phyloP scores from a whole-genome alignment of 2,329 filamentous ascomycete species.

The Penicillium janthinellum region DNA sequence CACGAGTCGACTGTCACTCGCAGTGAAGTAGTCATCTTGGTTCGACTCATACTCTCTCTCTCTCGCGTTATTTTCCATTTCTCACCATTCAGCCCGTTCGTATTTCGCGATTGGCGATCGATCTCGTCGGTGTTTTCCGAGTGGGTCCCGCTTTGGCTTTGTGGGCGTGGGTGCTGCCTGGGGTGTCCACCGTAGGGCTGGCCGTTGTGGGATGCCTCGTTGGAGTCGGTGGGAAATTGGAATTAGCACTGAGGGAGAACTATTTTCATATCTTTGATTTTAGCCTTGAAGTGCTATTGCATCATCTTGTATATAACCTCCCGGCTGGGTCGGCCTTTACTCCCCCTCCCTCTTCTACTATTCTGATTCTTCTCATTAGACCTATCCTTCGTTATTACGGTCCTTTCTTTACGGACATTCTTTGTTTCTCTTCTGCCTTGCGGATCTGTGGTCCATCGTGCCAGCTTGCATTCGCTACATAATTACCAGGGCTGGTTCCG shows the following conservation, averaged over 20 bases:
- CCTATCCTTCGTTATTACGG: neutral
- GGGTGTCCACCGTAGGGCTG: constrained; percentile 24
- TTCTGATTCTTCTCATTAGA: neutral
- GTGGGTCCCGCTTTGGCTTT: neutral
- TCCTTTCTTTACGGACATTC: neutral
- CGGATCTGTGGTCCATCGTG: neutral
- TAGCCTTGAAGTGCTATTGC: too few species aligned
- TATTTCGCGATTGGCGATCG: constrained; percentile 13
- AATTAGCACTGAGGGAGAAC: neutral
- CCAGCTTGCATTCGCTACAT: neutral
- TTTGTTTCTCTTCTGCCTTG: neutral
- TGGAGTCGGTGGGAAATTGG: neutral
- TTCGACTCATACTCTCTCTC: neutral
- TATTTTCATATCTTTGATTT: too few species aligned
- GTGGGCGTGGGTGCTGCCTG: constrained; percentile 13
- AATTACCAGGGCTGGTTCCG: constrained; percentile 7
- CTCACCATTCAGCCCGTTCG: constrained; percentile 10
- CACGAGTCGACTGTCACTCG: neutral
- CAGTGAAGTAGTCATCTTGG: neutral
- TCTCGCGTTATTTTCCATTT: neutral
- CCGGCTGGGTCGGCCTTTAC: neutral
- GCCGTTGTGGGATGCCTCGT: constrained; percentile 21
- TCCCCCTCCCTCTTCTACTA: neutral
- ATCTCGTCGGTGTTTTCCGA: constrained; percentile 22
- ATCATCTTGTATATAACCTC: constrained; percentile 8